Percentiles rank a stretch among this genome's conserved stretches.
Conservation (phyloP, 345 rosid species). For the Eucalyptus viminalis region DNA sequence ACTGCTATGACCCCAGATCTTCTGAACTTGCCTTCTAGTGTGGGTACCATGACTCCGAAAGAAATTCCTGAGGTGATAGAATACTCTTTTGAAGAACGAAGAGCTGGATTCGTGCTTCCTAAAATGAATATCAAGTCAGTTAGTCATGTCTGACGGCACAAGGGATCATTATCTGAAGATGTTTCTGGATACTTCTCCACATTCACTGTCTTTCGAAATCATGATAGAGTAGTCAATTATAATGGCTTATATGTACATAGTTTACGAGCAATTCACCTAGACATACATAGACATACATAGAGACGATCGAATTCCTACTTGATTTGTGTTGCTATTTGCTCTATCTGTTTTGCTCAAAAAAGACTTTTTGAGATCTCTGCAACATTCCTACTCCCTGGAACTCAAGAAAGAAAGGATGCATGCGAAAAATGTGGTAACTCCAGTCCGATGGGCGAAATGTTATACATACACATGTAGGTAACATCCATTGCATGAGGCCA, state of each 20-base stretch:
- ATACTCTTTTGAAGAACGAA: conserved; percentile 82
- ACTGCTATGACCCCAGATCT: conserved; percentile 62
- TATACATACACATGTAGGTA: too few relatives aligned
- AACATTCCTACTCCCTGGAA: background rate
- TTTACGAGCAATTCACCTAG: background rate
- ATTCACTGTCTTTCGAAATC: background rate
- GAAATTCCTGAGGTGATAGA: conserved; percentile 34
- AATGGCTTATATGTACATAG: background rate
- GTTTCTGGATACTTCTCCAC: background rate
- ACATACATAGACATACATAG: background rate
- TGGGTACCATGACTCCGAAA: conserved; percentile 9
- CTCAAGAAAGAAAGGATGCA: too few relatives aligned
- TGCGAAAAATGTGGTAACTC: too few relatives aligned
- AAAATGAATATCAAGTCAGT: background rate
- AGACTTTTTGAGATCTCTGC: background rate
- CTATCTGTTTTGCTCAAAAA: background rate
- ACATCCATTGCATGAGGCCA: too few relatives aligned
- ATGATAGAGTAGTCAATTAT: background rate
- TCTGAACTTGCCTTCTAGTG: conserved; percentile 4
- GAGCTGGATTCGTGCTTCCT: conserved; percentile 58
- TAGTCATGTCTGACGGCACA: conserved; percentile 25
- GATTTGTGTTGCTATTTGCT: background rate
- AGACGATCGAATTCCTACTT: background rate
- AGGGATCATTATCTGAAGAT: background rate
- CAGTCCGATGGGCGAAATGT: too few relatives aligned